Conservation (phyloP, 805 yeast species). For the Barnettozyma vustinii region DNA sequence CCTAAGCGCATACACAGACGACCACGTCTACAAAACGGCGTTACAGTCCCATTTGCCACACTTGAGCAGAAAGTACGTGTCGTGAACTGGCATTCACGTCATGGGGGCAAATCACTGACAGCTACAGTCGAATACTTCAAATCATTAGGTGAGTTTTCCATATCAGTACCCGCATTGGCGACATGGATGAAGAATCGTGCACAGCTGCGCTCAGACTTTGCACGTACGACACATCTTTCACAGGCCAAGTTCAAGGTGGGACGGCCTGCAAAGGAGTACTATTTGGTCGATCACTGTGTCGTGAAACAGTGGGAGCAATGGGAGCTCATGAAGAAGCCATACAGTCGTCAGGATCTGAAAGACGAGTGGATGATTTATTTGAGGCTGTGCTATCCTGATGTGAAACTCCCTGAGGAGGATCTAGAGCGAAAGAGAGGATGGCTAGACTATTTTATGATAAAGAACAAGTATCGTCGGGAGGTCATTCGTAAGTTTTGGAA, state of each 20-base stretch:
- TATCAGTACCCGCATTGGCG: constrained; percentile 32
- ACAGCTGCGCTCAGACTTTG: constrained; percentile 16
- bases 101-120: constrained; percentile 30
- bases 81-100: constrained; percentile 31
- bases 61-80: constrained; percentile 32
- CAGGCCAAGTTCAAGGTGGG: constrained; percentile 20
- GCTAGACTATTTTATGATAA: constrained; percentile 35
- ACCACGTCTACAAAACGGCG: not conserved
- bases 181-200: constrained; percentile 34
- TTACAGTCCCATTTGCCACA: constrained; percentile 31
- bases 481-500: constrained; percentile 25
- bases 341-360: constrained; percentile 28
- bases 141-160: constrained; percentile 26
- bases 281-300: constrained; percentile 32
- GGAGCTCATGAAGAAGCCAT: constrained; percentile 24
- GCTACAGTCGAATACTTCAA: constrained; percentile 31
- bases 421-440: constrained; percentile 34
- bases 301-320: constrained; percentile 33
- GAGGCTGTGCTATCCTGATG: constrained; percentile 11
- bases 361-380: constrained; percentile 26
- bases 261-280: constrained; percentile 24
- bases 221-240: not conserved
- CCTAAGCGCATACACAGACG: not conserved
- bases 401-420: not conserved
- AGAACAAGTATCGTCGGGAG: constrained; percentile 25